Evolutionary conservation across 345 rosid species (phyloP).

Genomic region (Dimocarpus longan): DNA sequence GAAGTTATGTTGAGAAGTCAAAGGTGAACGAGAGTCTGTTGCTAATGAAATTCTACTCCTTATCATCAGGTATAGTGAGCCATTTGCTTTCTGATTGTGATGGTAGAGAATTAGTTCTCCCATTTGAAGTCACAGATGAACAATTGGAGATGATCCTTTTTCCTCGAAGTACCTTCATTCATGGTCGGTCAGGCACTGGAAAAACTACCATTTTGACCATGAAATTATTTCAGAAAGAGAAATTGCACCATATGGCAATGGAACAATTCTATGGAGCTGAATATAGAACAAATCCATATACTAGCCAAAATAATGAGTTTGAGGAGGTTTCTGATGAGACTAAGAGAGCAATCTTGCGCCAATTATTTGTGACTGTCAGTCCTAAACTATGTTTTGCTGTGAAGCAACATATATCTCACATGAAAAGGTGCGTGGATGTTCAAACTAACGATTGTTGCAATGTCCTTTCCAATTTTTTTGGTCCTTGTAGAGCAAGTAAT

Average conservation of each 20-base stretch:
- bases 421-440: conserved; percentile 39
- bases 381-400: conserved; percentile 50
- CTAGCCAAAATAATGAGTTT: not conserved
- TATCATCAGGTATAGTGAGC: conserved; percentile 37
- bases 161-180: conserved; percentile 45
- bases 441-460: not conserved
- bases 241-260: conserved; percentile 28
- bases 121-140: conserved; percentile 54
- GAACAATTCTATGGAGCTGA: conserved; percentile 22
- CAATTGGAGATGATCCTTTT: conserved; percentile 41
- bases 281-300: not conserved
- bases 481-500: not conserved
- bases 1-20: conserved; percentile 38
- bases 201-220: conserved; percentile 56
- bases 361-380: conserved; percentile 62
- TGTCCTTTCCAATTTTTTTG: not conserved
- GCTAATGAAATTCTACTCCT: conserved; percentile 55
- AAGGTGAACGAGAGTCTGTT: conserved; percentile 54
- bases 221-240: conserved; percentile 49
- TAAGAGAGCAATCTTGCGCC: conserved; percentile 28
- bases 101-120: conserved; percentile 46
- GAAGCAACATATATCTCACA: conserved; percentile 36
- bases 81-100: conserved; percentile 45
- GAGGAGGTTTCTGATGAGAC: conserved; percentile 14
- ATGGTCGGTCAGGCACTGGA: conserved; percentile 65